A percentile compares a stretch with the other conserved stretches of the same genome.
These are phyloP conservation scores for Nematocida sp. DNA, from an alignment of 371 early-diverging fungal genomes.

Conservation along the genomic window DNA sequence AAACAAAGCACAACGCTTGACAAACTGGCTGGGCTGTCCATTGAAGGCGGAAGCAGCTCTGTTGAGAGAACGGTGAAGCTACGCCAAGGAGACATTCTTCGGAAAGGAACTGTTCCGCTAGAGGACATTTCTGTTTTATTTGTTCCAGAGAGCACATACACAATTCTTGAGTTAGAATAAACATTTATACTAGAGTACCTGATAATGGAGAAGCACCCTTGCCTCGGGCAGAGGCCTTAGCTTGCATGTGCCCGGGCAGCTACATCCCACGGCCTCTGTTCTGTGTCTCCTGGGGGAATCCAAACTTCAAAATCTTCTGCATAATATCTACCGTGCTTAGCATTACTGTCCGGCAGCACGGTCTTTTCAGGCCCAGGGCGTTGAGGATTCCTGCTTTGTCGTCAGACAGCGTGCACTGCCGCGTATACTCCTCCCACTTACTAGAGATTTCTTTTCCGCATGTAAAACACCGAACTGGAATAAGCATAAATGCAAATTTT, in stretches of 20 bases:
- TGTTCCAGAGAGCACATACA: neutral
- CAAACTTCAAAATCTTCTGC: constrained; percentile 89
- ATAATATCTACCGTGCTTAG: constrained; percentile 95
- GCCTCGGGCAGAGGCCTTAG: neutral
- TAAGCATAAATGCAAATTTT: constrained; percentile 70
- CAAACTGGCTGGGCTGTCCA: no score
- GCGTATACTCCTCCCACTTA: constrained; percentile 86
- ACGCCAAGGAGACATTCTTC: neutral
- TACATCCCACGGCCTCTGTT: neutral
- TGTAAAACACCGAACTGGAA: constrained; percentile 87
- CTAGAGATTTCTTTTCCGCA: constrained; percentile 94
- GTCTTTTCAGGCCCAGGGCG: constrained; percentile 81
- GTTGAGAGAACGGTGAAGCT: no score
- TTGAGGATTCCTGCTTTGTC: constrained; percentile 74
- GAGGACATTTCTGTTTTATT: neutral
- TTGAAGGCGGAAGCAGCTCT: no score
- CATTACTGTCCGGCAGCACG: constrained; percentile 97
- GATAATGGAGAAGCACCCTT: neutral
- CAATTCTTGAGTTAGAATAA: neutral
- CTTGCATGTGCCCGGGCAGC: neutral
- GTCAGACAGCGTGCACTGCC: constrained; percentile 71
- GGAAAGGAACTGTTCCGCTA: neutral
- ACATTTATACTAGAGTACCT: neutral
- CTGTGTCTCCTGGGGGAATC: constrained; percentile 60
- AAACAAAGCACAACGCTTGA: no score